These are phyloP conservation scores for Canna indica DNA, from an alignment of 176 grass and related monocot species.

Conservation along the genomic window DNA sequence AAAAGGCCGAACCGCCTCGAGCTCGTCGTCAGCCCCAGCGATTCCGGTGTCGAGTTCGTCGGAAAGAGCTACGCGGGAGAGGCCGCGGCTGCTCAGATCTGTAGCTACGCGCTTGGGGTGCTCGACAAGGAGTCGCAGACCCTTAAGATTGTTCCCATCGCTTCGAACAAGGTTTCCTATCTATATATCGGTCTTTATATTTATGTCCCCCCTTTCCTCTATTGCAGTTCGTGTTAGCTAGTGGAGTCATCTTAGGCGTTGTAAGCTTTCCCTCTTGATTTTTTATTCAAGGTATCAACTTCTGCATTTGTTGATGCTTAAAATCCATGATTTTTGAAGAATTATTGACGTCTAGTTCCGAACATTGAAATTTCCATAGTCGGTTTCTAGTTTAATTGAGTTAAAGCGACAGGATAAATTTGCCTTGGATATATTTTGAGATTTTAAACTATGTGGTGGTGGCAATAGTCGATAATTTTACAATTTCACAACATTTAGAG, in stretches of 20 bases:
- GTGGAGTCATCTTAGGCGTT: not conserved
- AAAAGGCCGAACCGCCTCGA: slow-evolving; percentile 44
- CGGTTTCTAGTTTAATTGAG: not conserved
- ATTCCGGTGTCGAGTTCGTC: slow-evolving; percentile 52
- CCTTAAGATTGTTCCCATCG: slow-evolving; percentile 69
- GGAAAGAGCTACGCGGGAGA: slow-evolving; percentile 69
- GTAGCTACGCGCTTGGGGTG: slow-evolving; percentile 64
- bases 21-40: slow-evolving; percentile 36
- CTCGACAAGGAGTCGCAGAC: slow-evolving; percentile 68
- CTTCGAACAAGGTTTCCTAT: slow-evolving; percentile 46
- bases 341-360: not conserved
- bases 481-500: not conserved
- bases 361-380: not conserved
- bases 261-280: not conserved
- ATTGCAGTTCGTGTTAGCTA: not conserved
- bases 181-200: not conserved
- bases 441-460: too few relatives aligned
- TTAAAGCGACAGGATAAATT: not conserved
- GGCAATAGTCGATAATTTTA: too few relatives aligned
- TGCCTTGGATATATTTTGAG: not conserved
- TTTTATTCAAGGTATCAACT: too few relatives aligned
- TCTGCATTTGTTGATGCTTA: not conserved
- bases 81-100: slow-evolving; percentile 47
- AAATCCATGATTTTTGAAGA: not conserved
- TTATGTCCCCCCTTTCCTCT: not conserved